Conservation (phyloP, 345 rosid genomes). For the Euphorbia peplus region DNA sequence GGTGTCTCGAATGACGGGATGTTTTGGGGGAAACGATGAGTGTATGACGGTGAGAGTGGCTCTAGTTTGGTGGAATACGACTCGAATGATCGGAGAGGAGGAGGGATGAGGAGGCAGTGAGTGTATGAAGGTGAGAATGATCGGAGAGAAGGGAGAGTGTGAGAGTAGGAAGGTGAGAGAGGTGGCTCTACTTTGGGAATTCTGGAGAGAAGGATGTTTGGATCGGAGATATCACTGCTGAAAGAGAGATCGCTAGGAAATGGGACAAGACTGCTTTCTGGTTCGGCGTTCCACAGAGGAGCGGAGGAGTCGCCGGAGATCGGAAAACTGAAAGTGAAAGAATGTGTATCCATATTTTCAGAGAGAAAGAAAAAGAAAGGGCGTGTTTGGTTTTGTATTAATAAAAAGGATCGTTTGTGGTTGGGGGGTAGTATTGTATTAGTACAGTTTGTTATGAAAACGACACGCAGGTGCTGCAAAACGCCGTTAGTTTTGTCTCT, state of each 20-base stretch:
- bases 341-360: constrained; percentile 14
- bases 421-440: too few relatives aligned
- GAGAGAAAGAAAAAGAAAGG: background rate
- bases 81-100: too few relatives aligned
- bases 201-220: background rate
- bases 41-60: background rate
- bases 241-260: background rate
- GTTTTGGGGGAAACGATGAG: background rate
- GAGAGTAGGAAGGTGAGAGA: background rate
- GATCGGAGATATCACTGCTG: background rate
- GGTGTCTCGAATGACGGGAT: constrained; percentile 7
- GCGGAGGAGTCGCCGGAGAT: background rate
- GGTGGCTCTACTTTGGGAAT: background rate
- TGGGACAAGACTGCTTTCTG: constrained; percentile 5
- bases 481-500: too few relatives aligned
- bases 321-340: background rate
- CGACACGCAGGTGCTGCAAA: too few relatives aligned
- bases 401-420: too few relatives aligned
- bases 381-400: too few relatives aligned
- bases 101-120: background rate
- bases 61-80: too few relatives aligned
- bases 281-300: background rate
- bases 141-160: background rate
- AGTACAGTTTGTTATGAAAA: too few relatives aligned
- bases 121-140: background rate